phyloP scores from a whole-genome alignment of 225 moss, liverwort and hornwort species.

The Bryum argenteum region DNA sequence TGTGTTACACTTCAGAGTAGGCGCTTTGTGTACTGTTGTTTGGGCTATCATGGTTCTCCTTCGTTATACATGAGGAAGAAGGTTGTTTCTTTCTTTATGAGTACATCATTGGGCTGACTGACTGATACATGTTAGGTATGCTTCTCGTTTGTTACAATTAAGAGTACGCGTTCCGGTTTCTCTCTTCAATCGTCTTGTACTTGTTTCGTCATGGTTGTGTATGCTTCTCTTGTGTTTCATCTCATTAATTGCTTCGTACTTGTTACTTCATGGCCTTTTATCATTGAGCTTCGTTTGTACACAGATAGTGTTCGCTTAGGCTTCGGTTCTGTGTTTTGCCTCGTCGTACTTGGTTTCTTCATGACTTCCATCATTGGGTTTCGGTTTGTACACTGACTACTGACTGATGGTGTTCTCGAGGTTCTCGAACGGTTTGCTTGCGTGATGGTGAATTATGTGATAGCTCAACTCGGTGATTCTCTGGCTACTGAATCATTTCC shows the following conservation, averaged over 20 bases:
- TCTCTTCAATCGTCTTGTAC: not conserved
- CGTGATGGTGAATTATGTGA: not conserved
- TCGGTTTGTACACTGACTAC: not conserved
- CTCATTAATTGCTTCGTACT: not conserved
- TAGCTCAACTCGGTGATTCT: not conserved
- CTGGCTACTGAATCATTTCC: not conserved
- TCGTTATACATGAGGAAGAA: not conserved
- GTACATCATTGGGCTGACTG: not conserved
- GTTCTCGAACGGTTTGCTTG: not conserved
- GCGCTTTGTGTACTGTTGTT: slow-evolving; percentile 10
- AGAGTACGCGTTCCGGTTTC: too few species aligned
- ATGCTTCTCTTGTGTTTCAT: not conserved
- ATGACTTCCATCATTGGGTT: too few species aligned
- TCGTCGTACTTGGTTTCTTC: too few species aligned
- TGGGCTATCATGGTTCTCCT: not conserved
- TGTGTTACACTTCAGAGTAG: too few species aligned
- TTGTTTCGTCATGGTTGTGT: not conserved
- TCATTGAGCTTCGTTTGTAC: too few species aligned
- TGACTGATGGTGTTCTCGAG: not conserved
- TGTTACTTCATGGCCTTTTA: too few species aligned
- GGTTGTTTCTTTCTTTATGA: not conserved
- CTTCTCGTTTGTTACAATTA: too few species aligned
- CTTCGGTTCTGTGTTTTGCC: too few species aligned
- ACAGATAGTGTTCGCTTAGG: too few species aligned
- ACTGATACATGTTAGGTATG: too few species aligned